Evolutionary conservation across 345 rosid genomes (phyloP), one percentile per base, ranked within the genome.

Genomic region (Gossypium ekmanianum): DNA sequence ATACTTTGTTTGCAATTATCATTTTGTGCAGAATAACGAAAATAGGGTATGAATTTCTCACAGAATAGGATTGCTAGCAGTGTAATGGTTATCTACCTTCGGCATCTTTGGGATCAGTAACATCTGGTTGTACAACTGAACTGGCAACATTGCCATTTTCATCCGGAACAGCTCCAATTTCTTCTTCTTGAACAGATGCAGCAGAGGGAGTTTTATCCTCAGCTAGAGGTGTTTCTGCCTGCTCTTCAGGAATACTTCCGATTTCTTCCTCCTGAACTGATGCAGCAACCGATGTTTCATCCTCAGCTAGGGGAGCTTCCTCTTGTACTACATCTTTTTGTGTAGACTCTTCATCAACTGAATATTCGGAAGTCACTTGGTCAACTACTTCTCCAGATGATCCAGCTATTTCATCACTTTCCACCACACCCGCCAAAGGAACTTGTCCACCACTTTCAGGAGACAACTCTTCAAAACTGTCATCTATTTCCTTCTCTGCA

Each of bases 281-380:
- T 70, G 79, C 85, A 73, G 61, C 77, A 69, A 84, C 56, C 52
- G 79, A 58, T 41, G 75, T 66, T 68, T 85, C 84, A 8, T 54
- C 72, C 45, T 77, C 85, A 59, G 73, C 75, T 73, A 24, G 71
- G 44, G 79, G 80, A 44, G 67, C 69, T 63, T 78, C 81, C 5
- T 61, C 59, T 74, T 74, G 77, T 24, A 78, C 88, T 72, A 85
- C 78, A 27, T 51, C 61, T 27, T 70, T 70, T 29, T 16, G 26
- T 17, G 61, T 27, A 2, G 73, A 70, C 52, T 17, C 75, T 75
- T 74, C 84, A 68, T 74, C 83, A 59, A 57, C 77, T 58, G 84
- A 76, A 80, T 76, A 77, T 71, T 79, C 87, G 57, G 87, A 80
- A 76, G 88, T 16, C 61, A 81, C 76, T 80, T 83, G 83, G 74